Evolutionary conservation across 1,284 basidiomycete genomes (phyloP).

Genomic region (Meira miltonrushii): DNA sequence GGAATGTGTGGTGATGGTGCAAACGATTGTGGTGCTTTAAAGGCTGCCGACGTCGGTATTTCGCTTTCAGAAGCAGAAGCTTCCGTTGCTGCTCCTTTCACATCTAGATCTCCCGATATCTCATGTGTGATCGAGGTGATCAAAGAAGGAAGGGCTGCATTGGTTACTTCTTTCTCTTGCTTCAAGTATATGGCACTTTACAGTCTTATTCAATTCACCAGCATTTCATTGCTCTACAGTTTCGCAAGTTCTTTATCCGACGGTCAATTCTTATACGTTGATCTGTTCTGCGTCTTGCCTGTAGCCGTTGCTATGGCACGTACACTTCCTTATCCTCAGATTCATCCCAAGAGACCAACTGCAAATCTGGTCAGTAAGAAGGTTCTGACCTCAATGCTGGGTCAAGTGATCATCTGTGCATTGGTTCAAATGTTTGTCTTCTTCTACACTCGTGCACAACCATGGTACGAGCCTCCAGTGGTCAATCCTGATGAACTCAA

Average conservation of each 20-base stretch:
- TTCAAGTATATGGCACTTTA: conserved; percentile 81
- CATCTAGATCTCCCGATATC: conserved; percentile 87
- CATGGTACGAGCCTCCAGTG: conserved; percentile 69
- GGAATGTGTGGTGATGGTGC: conserved; percentile 99
- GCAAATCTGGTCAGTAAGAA: conserved; percentile 94
- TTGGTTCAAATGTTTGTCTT: conserved; percentile 80
- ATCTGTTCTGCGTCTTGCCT: conserved; percentile 94
- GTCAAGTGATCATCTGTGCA: conserved; percentile 83
- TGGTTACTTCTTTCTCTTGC: conserved; percentile 96
- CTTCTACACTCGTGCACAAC: conserved; percentile 76
- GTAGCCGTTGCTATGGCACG: conserved; percentile 92
- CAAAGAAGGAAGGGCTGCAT: conserved; percentile 76
- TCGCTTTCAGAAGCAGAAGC: conserved; percentile 97
- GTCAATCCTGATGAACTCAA: conserved; percentile 71
- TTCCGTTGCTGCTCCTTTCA: conserved; percentile 98
- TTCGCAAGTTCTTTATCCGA: conserved; percentile 95
- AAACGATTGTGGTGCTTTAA: conserved; percentile 96
- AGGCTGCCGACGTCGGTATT: conserved; percentile 95
- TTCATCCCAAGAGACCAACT: conserved; percentile 80
- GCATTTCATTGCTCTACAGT: conserved; percentile 84
- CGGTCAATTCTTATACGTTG: conserved; percentile 95
- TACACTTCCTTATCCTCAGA: conserved; percentile 72
- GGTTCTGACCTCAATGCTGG: conserved; percentile 86
- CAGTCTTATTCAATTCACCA: conserved; percentile 59
- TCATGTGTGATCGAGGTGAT: conserved; percentile 94